Evolutionary conservation across 1,284 basidiomycete species (phyloP).

Genomic region (Malassezia arunalokei): DNA sequence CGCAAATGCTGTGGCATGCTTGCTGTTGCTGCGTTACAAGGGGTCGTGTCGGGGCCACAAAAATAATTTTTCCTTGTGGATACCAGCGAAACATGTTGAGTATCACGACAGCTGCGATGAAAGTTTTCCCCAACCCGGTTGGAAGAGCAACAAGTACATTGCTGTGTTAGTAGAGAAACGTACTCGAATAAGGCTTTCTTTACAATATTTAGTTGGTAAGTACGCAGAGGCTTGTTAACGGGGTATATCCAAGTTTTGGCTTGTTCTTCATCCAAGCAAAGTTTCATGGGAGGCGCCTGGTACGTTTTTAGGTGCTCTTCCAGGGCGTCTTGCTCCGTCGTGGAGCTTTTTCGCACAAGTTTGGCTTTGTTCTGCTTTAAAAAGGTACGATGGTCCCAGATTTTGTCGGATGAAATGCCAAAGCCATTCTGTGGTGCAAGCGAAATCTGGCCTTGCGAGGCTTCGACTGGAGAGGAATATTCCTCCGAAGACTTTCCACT

Average conservation of each 20-base stretch:
- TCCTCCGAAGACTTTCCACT: too few relatives aligned
- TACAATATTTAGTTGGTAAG: constrained; percentile 92
- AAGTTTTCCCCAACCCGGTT: constrained; percentile 94
- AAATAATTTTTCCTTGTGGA: constrained; percentile 55
- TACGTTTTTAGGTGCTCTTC: background rate
- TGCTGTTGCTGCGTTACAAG: constrained; percentile 76
- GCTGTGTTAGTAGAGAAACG: constrained; percentile 48
- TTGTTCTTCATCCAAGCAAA: constrained; percentile 59
- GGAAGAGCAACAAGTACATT: constrained; percentile 91
- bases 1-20: constrained; percentile 84
- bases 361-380: background rate
- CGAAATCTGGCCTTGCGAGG: constrained; percentile 8
- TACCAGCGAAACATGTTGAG: constrained; percentile 45
- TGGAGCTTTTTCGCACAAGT: background rate
- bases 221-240: constrained; percentile 70
- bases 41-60: constrained; percentile 89
- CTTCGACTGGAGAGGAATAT: background rate
- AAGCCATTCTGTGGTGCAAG: background rate
- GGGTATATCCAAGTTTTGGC: constrained; percentile 84
- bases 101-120: constrained; percentile 94
- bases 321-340: background rate
- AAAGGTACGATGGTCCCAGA: constrained; percentile 12
- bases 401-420: background rate
- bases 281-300: constrained; percentile 20
- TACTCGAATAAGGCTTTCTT: constrained; percentile 60